Base-by-base conservation (phyloP, 129 eudicot species). In the Deinandra increscens region DNA sequence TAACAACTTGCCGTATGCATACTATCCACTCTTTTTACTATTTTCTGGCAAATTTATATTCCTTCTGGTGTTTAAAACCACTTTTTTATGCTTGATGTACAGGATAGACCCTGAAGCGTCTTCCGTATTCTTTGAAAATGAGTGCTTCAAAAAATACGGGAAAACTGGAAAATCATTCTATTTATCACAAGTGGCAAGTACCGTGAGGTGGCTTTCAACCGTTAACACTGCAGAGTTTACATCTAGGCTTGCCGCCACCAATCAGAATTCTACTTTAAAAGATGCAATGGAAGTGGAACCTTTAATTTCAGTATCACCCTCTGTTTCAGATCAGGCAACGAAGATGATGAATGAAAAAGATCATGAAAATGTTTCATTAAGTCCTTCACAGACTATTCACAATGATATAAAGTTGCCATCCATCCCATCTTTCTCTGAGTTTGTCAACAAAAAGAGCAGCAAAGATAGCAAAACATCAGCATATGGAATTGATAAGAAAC, bases 161-260 rank as follows among this genome's bases (percentile, higher is more conserved):
- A 93, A 85, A 79, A 71, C 84, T 14, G 97, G 98, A 59, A 93
- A 93, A 80, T 84, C 97, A 3, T 84, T 93, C 64, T 93, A 93
- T 76, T 70, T 86, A 39, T 93, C 97, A 1, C 88, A 93, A 70
- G 49, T 93, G 72, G 95, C 97, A 48, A 84, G 88, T 76, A 89
- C 90, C n/a, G 83, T 75, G 58, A 83, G 98, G 78, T 93, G 98
- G 98, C 81, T 93, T 75, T 80, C 88, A 26, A 81, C 91, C 9
- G 89, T 86, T 10, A 62, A 69, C 9, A 23, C 77, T 26, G 73
- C 67, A 37, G 98, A 87, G 14, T 22, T 89, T 48, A 68, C 68
- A 14, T 70, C 81, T 42, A 85, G 88, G 79, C 84, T 93, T 43
- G 55, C 72, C 29, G 53, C 74, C 51, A 49, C 59, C 39, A 33